These are phyloP conservation scores for Pythium inflatum DNA, from an alignment of 352 stramenopile species.

Conservation along the genomic window DNA sequence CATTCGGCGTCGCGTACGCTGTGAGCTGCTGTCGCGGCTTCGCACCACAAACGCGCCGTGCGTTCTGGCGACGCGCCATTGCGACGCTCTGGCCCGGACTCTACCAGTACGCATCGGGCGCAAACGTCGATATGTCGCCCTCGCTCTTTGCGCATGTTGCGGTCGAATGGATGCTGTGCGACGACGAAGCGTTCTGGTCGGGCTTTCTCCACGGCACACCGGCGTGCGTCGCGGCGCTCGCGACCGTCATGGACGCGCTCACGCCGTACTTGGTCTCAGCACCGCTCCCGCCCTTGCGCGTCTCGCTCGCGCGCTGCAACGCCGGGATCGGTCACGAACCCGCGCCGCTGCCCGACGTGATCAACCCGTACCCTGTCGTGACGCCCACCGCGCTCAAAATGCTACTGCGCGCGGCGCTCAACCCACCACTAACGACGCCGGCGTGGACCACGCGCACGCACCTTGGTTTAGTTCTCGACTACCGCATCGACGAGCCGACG, in stretches of 20 bases:
- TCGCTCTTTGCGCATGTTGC: background rate
- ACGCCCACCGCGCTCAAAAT: background rate
- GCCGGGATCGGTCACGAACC: background rate
- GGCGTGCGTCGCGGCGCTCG: background rate
- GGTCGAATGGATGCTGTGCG: background rate
- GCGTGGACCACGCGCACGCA: background rate
- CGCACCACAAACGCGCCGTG: background rate
- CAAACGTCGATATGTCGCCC: background rate
- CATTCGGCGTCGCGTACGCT: background rate
- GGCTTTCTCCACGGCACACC: background rate
- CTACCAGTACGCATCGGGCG: no score
- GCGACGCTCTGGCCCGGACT: no score
- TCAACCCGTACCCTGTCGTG: background rate
- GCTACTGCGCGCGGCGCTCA: background rate
- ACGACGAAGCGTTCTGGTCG: background rate
- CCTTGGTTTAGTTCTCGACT: background rate
- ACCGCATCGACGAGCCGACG: background rate
- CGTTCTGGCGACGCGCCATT: constrained; percentile 2
- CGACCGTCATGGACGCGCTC: background rate
- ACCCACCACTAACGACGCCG: background rate
- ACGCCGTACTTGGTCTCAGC: background rate
- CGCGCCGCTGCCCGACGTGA: background rate
- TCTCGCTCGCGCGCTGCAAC: background rate
- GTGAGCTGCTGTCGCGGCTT: constrained; percentile 13
- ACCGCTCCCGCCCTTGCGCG: background rate